Base-by-base conservation (phyloP, 2,329 filamentous ascomycete genomes). In the Stagonosporopsis chrysanthemi region DNA sequence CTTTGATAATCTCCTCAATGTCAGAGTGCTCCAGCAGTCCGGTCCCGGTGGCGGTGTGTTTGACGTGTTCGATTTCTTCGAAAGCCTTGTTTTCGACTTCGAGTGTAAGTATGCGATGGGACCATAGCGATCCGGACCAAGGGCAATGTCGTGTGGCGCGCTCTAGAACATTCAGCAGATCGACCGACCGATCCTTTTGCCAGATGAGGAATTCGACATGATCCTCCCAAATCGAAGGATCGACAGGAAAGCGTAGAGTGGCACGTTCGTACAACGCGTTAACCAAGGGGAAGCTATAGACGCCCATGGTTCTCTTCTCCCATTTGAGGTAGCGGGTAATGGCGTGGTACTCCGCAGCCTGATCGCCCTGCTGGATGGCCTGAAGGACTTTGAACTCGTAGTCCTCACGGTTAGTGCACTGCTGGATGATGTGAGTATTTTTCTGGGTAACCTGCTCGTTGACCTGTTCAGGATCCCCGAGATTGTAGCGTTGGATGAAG, bases 121-220 rank as follows among this genome's bases (percentile, higher is more conserved):
- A 91, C 95, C 95, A 99, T 6, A 99, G 83, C 26, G 86, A 84
- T 15, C 95, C 95, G 6, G 92, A 96, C 90, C 92, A 96, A 2
- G 95, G 93, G 67, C 94, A 97, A 76, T 98, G 95, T 40, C 88
- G 86, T 9, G 93, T 95, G 12, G 92, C 92, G 63, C 92, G 86
- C 67, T 92, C 88, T 2, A 96, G 82, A 6, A 94, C 84, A 43
- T 91, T 85, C 9, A 96, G 83, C 35, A 90, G 75, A 9, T 80
- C 77, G 4, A 80, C 75, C 66, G 73, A 66, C 76, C 79, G 56
- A 75, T 81, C 62, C 44, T 68, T 68, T 65, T 73, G 81, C 77
- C 81, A 81, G 46, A 85, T 79, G 14, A 95, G 78, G 63, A 92
- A 92, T 59, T 92, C 89, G 26, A 91, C 81, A 67, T 92, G 91